These are phyloP conservation scores for Ceriops zippeliana DNA, from an alignment of 345 rosid genomes.

Conservation along the genomic window DNA sequence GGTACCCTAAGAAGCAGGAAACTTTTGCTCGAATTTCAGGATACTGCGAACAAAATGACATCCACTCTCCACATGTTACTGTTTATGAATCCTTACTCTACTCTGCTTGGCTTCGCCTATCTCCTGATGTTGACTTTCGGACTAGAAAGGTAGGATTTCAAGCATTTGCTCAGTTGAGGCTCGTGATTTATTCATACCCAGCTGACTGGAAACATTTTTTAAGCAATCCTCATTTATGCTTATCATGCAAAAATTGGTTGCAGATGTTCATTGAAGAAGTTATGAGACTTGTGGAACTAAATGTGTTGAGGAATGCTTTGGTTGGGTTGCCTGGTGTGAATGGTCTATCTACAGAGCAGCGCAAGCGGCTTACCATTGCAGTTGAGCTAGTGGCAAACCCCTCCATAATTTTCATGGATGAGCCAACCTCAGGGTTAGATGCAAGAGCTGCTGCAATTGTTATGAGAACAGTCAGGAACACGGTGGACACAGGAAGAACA, in stretches of 20 bases:
- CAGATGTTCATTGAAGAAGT: slow-evolving; percentile 60
- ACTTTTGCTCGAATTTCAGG: slow-evolving; percentile 81
- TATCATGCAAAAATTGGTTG: background rate
- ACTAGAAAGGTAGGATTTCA: slow-evolving; percentile 46
- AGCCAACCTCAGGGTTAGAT: slow-evolving; percentile 94
- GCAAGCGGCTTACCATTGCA: slow-evolving; percentile 84
- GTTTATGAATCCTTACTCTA: slow-evolving; percentile 66
- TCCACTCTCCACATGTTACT: slow-evolving; percentile 77
- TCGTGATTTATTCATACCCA: background rate
- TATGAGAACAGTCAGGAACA: slow-evolving; percentile 87
- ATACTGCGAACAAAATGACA: slow-evolving; percentile 76
- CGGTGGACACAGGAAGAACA: slow-evolving; percentile 90
- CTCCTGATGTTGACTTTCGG: slow-evolving; percentile 40
- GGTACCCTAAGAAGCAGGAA: slow-evolving; percentile 70
- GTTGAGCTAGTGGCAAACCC: slow-evolving; percentile 95
- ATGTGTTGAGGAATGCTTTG: slow-evolving; percentile 49
- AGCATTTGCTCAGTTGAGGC: background rate
- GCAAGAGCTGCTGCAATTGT: slow-evolving; percentile 97
- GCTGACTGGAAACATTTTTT: background rate
- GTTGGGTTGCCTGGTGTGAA: slow-evolving; percentile 80
- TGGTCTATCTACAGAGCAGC: slow-evolving; percentile 88
- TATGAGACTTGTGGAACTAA: slow-evolving; percentile 80
- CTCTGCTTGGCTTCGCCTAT: slow-evolving; percentile 72
- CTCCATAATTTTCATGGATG: slow-evolving; percentile 91
- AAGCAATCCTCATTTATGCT: background rate